Evolutionary conservation across 768 basidiomycete genomes (phyloP).

Genomic region (Suillus lakei): DNA sequence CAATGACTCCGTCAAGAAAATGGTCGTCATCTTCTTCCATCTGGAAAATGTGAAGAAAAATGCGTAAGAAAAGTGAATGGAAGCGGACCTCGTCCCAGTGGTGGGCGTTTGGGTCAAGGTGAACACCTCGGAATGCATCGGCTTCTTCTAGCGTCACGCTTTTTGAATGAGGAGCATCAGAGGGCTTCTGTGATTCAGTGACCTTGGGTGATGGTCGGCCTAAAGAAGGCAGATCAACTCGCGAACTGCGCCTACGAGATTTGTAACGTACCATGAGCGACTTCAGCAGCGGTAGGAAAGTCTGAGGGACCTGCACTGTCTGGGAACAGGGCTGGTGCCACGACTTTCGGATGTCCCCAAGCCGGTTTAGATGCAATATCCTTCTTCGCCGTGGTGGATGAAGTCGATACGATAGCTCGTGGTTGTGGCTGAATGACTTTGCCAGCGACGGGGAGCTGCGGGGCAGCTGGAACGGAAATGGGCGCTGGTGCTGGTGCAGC

Average conservation of each 20-base stretch:
- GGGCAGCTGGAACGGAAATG: slow-evolving; percentile 36
- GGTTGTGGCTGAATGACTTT: slow-evolving; percentile 73
- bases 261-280: slow-evolving; percentile 71
- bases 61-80: slow-evolving; percentile 12
- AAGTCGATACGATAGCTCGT: slow-evolving; percentile 40
- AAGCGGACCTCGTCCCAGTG: slow-evolving; percentile 96
- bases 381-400: slow-evolving; percentile 40
- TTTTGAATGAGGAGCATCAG: slow-evolving; percentile 55
- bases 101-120: slow-evolving; percentile 90
- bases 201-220: slow-evolving; percentile 24
- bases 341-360: slow-evolving; percentile 69
- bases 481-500: slow-evolving; percentile 32
- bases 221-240: neutral
- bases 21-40: slow-evolving; percentile 94
- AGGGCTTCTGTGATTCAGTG: slow-evolving; percentile 47
- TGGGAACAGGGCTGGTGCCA: slow-evolving; percentile 36
- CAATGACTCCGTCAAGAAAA: slow-evolving; percentile 86
- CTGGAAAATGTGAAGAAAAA: slow-evolving; percentile 41
- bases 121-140: slow-evolving; percentile 93
- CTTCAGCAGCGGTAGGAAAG: slow-evolving; percentile 97
- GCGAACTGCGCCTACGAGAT: slow-evolving; percentile 16
- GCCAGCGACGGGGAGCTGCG: slow-evolving; percentile 59
- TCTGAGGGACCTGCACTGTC: slow-evolving; percentile 60
- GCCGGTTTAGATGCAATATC: slow-evolving; percentile 54
- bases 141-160: slow-evolving; percentile 79